Evolutionary conservation across 495 filamentous ascomycete genomes (phyloP), one percentile per base, ranked within the genome.

Genomic region (Clohesyomyces aquaticus): DNA sequence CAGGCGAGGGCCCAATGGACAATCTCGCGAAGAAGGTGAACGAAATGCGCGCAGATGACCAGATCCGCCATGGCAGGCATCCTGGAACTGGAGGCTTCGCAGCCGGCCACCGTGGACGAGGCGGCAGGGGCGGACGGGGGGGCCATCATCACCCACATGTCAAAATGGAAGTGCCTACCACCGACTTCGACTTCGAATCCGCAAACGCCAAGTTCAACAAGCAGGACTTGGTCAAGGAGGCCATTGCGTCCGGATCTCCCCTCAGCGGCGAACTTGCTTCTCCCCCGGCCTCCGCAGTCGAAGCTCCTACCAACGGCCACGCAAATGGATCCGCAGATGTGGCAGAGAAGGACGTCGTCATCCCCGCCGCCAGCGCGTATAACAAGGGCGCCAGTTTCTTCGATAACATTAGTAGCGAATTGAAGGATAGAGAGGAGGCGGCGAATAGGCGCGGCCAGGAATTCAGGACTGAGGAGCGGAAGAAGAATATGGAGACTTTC

Each of bases 171-270:
- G 88, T 98, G 27, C 94, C 94, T 0, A 80, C 86, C 32, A 84
- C 89, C 1, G 94, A 98, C 69, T 99, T 91, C 72, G 95, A 99
- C 72, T 99, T 99, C 74, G 87, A 88, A 65, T 85, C 85, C 9
- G 83, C 93, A 49, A 99, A 99, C 71, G 92, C 91, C 16, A 96
- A 96, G 74, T 98, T 99, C 80, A 98, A 95, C 80, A 99, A 99
- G 77, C 87, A 96, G 68, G 92, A 96, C 70, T 76, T 97, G 29
- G 88, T 90, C 18, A 96, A 96, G 77, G 91, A 96, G 73, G 92
- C 91, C 4, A 90, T 93, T 74, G 88, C 90, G 25, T 82, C 80
- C 47, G 88, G 90, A 11, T 86, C 88, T 11, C 88, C 91, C 2
- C 66, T 87, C n/a, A 75, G 63, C 46, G 78, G 75, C 9, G 76